Evolutionary conservation across 169 alveolate genomes (phyloP).

Genomic region (Plasmodium malariae): DNA sequence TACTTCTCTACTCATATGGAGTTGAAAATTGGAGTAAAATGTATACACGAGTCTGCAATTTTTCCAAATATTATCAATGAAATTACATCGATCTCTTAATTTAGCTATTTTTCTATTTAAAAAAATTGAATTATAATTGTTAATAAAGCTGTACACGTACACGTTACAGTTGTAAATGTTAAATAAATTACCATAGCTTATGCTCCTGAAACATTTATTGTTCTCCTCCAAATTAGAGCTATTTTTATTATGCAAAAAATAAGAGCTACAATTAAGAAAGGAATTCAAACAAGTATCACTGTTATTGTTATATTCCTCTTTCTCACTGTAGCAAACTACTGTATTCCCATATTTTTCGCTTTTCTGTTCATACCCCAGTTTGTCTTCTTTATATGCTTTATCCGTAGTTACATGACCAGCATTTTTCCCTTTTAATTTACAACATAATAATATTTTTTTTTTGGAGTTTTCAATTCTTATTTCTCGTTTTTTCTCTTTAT

Average conservation of each 20-base stretch:
- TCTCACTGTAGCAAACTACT: background rate
- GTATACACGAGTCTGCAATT: slow-evolving; percentile 37
- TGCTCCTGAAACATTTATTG: background rate
- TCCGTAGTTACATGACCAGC: background rate
- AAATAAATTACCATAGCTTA: slow-evolving; percentile 17
- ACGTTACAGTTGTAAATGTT: slow-evolving; percentile 57
- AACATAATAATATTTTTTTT: background rate
- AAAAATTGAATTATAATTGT: slow-evolving; percentile 42
- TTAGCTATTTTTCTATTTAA: slow-evolving; percentile 2
- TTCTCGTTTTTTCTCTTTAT: background rate
- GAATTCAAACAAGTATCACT: background rate
- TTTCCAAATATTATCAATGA: slow-evolving; percentile 68
- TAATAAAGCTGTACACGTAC: slow-evolving; percentile 39
- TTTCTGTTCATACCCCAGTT: too few relatives aligned
- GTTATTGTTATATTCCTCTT: background rate
- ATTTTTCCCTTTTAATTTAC: background rate
- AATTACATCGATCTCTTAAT: slow-evolving; percentile 40
- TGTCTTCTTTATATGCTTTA: too few relatives aligned
- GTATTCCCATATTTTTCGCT: background rate
- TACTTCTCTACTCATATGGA: slow-evolving; percentile 13
- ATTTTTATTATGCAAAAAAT: background rate
- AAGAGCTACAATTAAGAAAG: background rate
- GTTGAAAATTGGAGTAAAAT: slow-evolving; percentile 22
- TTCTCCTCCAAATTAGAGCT: background rate
- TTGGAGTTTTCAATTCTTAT: background rate